Evolutionary conservation across 2,329 filamentous ascomycete genomes (phyloP), one percentile per base, ranked within the genome.

Genomic region (Neospermospora avenae): DNA sequence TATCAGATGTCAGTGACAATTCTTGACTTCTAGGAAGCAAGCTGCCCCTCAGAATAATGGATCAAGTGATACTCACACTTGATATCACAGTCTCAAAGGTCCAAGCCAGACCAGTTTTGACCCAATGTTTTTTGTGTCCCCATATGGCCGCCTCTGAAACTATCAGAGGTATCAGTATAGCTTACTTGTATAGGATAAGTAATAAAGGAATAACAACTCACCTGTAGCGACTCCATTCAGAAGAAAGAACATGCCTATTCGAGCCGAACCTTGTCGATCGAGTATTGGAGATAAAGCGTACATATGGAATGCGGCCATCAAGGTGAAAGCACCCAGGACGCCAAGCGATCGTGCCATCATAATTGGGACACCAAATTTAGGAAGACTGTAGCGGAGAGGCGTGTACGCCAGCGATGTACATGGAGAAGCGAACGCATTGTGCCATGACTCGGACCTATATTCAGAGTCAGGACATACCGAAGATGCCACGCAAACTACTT

Each of bases 301-400:
- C 6, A 75, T 68, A 55, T 77, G 76, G 60, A 77, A 77, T 8
- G 69, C 48, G 0, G 72, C 74, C 76, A 77, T 77, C 13, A 77
- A 61, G 18, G 57, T 63, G 56, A 77, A 77, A 0, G 73, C 73
- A 1, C 72, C 73, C 0, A 77, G 49, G 1, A 77, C 70, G 1
- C 76, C 76, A 3, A 71, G 48, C 0, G 71, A 69, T 7, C 74
- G 67, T 3, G 75, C 73, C 8, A 75, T 55, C 0, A 64, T 39
- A 3, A 69, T 57, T 5, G 75, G 73, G 1, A 75, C 58, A 1
- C 74, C 71, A 24, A 70, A 65, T 51, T 65, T 68, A 0, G 69
- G 69, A 18, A 77, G 69, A 1, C 65, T 57, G 20, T 68, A 65
- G n/a, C 74, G 68, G 22, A 75, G 62, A 4, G 76, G 76, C 1